A percentile compares a stretch with the other conserved stretches of the same genome.
These are phyloP conservation scores for Cercospora zeina DNA, from an alignment of 2,329 filamentous ascomycete species.

Conservation along the genomic window DNA sequence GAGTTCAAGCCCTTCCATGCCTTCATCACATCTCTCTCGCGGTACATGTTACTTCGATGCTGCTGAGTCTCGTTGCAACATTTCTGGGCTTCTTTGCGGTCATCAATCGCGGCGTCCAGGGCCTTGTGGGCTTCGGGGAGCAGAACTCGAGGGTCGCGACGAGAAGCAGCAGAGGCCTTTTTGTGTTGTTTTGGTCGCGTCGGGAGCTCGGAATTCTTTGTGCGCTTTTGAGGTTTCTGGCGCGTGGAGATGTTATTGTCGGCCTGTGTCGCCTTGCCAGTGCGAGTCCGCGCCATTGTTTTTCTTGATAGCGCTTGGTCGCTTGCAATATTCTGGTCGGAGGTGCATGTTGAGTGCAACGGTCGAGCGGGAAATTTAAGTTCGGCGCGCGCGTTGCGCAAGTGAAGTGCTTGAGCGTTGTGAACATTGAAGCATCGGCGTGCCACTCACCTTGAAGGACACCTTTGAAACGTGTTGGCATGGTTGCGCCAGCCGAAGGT, in stretches of 20 bases:
- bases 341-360: background rate
- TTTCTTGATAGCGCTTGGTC: background rate
- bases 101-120: background rate
- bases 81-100: background rate
- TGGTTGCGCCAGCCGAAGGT: no score
- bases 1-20: background rate
- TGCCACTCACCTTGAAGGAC: background rate
- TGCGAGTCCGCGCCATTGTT: background rate
- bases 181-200: no score
- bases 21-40: background rate
- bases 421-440: background rate
- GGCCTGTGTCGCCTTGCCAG: background rate
- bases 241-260: background rate
- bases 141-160: background rate
- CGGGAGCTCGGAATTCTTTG: background rate
- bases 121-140: background rate
- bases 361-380: background rate
- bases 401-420: conserved; percentile 1
- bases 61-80: background rate
- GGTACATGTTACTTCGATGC: background rate
- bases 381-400: background rate
- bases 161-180: background rate
- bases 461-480: background rate
- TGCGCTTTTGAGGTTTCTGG: background rate
- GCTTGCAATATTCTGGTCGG: background rate